Evolutionary conservation across 2,329 filamentous ascomycete species (phyloP).

Genomic region (Neonectria coccinea): DNA sequence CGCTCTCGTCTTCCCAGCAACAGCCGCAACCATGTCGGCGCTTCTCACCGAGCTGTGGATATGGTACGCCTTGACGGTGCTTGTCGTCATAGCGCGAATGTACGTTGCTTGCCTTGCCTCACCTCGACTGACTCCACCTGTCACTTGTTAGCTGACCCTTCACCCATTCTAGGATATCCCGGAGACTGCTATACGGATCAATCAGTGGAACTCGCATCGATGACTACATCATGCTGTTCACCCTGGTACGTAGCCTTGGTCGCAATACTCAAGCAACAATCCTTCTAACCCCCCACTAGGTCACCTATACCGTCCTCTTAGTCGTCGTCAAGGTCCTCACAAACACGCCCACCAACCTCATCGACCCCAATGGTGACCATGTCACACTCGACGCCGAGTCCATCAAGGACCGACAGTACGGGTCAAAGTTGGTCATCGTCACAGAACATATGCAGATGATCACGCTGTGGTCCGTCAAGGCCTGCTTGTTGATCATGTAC

Average conservation of each 20-base stretch:
- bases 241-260: slow-evolving; percentile 53
- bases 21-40: slow-evolving; percentile 39
- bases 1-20: slow-evolving; percentile 8
- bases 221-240: slow-evolving; percentile 66
- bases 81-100: slow-evolving; percentile 55
- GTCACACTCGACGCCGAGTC: slow-evolving; percentile 58
- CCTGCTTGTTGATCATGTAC: slow-evolving; percentile 65
- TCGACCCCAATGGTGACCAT: slow-evolving; percentile 58
- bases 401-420: slow-evolving; percentile 57
- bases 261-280: not conserved
- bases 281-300: slow-evolving; percentile 4
- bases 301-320: slow-evolving; percentile 39
- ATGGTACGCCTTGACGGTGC: slow-evolving; percentile 55
- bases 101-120: slow-evolving; percentile 39
- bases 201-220: slow-evolving; percentile 62
- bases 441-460: slow-evolving; percentile 72
- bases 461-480: slow-evolving; percentile 66
- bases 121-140: not conserved
- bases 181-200: slow-evolving; percentile 55
- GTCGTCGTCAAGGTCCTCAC: slow-evolving; percentile 41
- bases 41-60: slow-evolving; percentile 54
- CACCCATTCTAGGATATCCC: slow-evolving; percentile 47
- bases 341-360: slow-evolving; percentile 66
- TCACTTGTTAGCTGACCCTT: slow-evolving; percentile 12
- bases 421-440: slow-evolving; percentile 71